Evolutionary conservation across 2,329 filamentous ascomycete genomes (phyloP).

Genomic region (Juglanconis oblonga): DNA sequence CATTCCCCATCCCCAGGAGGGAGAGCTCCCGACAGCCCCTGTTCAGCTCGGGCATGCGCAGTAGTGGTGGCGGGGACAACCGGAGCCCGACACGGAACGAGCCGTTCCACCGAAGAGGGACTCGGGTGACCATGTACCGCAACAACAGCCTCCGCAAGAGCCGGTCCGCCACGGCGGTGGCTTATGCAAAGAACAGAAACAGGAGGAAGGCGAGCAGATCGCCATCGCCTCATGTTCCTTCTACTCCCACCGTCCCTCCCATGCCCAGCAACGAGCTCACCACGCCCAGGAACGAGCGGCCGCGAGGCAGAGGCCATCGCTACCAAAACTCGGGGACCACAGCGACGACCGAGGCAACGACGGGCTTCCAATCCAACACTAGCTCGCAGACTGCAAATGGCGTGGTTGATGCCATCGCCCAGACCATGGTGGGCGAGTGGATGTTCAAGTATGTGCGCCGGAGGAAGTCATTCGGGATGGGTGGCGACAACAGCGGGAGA

Average conservation of each 20-base stretch:
- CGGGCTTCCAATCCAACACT: slow-evolving; percentile 49
- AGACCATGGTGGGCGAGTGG: slow-evolving; percentile 98
- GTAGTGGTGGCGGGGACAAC: slow-evolving; percentile 73
- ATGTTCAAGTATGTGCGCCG: slow-evolving; percentile 89
- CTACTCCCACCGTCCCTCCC: slow-evolving; percentile 70
- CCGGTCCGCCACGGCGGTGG: slow-evolving; percentile 75
- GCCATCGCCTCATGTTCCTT: slow-evolving; percentile 61
- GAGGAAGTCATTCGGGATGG: slow-evolving; percentile 85
- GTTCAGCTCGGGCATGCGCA: slow-evolving; percentile 60
- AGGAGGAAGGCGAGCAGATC: slow-evolving; percentile 56
- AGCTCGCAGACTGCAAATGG: slow-evolving; percentile 66
- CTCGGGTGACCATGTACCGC: slow-evolving; percentile 47
- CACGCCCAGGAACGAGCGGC: slow-evolving; percentile 46
- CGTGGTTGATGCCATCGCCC: slow-evolving; percentile 94
- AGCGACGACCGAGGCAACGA: slow-evolving; percentile 43
- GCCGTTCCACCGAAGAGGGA: slow-evolving; percentile 52
- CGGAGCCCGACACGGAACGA: slow-evolving; percentile 71
- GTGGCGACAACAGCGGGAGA: slow-evolving; percentile 61
- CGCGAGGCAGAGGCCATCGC: slow-evolving; percentile 33
- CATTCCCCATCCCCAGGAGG: slow-evolving; percentile 87
- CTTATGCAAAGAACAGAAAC: slow-evolving; percentile 47
- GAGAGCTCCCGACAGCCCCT: slow-evolving; percentile 80
- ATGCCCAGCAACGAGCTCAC: slow-evolving; percentile 65
- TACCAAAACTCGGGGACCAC: slow-evolving; percentile 62
- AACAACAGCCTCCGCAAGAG: slow-evolving; percentile 73